Conservation (phyloP, 192 early-diverging fungal genomes). For the Backusella morwellensis region DNA sequence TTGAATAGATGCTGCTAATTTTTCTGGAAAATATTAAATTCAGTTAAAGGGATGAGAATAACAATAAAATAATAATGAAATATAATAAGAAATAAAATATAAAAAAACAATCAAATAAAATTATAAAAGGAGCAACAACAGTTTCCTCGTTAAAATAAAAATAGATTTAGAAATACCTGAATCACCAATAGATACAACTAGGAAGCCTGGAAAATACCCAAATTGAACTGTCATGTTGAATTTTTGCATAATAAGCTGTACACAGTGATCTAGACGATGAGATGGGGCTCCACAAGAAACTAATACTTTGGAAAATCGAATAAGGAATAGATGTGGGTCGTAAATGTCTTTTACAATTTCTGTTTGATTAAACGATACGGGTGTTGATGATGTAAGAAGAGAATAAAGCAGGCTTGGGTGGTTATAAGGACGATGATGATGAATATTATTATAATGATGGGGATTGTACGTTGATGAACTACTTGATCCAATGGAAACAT, state of each 20-base stretch:
- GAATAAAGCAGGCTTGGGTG: background rate
- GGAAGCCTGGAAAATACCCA: constrained; percentile 26
- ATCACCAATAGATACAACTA: constrained; percentile 18
- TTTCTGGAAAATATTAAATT: constrained; percentile 5
- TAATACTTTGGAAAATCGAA: constrained; percentile 11
- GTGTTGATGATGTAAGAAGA: background rate
- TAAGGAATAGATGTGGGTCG: constrained; percentile 1
- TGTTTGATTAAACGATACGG: background rate
- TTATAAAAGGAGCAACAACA: background rate
- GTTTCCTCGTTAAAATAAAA: background rate
- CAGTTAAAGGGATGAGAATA: background rate
- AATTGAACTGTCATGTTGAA: constrained; percentile 10
- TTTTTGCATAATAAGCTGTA: constrained; percentile 9
- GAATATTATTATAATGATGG: background rate
- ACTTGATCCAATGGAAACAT: background rate
- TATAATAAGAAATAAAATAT: background rate
- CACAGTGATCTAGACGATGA: constrained; percentile 23
- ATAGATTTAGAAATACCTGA: constrained; percentile 9
- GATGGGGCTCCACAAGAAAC: constrained; percentile 13
- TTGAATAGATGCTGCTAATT: constrained; percentile 11
- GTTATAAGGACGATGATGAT: background rate
- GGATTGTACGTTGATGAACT: background rate
- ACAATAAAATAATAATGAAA: background rate
- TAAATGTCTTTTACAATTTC: background rate
- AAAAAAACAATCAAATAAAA: constrained; percentile 2